Evolutionary conservation across 2,329 filamentous ascomycete genomes (phyloP), one percentile per base, ranked within the genome.

Genomic region (Aureobasidium lini): DNA sequence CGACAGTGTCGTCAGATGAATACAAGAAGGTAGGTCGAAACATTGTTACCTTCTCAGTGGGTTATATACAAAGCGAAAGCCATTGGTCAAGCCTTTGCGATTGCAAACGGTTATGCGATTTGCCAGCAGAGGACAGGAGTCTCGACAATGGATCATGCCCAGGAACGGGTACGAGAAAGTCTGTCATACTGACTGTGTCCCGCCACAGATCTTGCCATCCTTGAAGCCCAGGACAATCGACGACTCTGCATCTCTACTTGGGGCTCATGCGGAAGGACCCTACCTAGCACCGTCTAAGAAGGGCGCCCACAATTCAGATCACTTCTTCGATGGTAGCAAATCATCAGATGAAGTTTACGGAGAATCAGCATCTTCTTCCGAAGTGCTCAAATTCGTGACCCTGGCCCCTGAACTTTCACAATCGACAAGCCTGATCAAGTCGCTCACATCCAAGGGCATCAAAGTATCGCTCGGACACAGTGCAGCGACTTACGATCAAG

Each of bases 191-290:
- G 29, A 49, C 32, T 36, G 9, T 3, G 15, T n/a, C 15, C 5
- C 1, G 16, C 6, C 34, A 5, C 31, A 52, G 78, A 77, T 80
- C 40, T 72, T 82, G 4, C 79, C 80, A 0, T 74, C 70, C 23
- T 70, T 82, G 3, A 66, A 64, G 23, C 79, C 80, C 13, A 71
- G 74, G 23, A 65, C 72, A 10, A 74, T 77, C 52, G 61, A 71
- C 9, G 63, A 67, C 13, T 74, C 74, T 4, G 80, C 81, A n/a
- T 74, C 76, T 16, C 71, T 83, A 6, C 74, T 83, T 1, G 81
- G 81, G 32, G 79, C 79, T n/a, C 81, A 83, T 64, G 73, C 75
- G 16, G 81, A 83, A 74, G 81, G 81, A 2, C 81, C 81, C 7
- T 83, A 80, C 64, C 75, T 84, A 6, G 73, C 77, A 61, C 75